phyloP scores from a whole-genome alignment of 805 yeast genomes.

The Candida khao-thaluensis region DNA sequence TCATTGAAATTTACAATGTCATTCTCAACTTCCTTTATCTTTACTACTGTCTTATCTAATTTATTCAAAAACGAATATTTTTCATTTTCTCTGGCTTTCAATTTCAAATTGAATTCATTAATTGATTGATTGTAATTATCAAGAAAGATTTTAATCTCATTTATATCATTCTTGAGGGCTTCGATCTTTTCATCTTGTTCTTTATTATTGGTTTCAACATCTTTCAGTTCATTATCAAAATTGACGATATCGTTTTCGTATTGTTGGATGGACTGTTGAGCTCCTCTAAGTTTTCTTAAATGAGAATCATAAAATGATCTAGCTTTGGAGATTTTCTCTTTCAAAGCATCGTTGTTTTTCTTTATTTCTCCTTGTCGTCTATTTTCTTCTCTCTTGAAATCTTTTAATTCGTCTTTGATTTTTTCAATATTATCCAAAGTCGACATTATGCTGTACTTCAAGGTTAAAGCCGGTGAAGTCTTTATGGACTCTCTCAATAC shows the following conservation, averaged over 20 bases:
- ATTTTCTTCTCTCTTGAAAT: constrained; percentile 38
- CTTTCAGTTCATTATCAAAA: constrained; percentile 9
- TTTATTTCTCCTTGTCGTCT: constrained; percentile 31
- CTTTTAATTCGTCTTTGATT: constrained; percentile 26
- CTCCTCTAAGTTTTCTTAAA: constrained; percentile 35
- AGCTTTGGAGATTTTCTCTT: constrained; percentile 31
- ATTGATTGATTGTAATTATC: constrained; percentile 25
- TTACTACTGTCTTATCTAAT: constrained; percentile 25
- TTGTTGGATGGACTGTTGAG: constrained; percentile 39
- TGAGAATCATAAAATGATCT: constrained; percentile 29
- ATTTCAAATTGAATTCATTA: constrained; percentile 19
- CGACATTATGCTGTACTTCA: constrained; percentile 33
- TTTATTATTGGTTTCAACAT: constrained; percentile 1
- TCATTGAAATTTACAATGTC: constrained; percentile 25
- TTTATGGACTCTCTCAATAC: constrained; percentile 26
- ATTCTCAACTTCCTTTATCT: constrained; percentile 23
- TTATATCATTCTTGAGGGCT: constrained; percentile 13
- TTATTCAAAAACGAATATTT: constrained; percentile 21
- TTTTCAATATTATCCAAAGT: constrained; percentile 27
- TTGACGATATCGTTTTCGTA: constrained; percentile 32
- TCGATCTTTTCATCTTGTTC: constrained; percentile 2
- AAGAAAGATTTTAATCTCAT: constrained; percentile 22
- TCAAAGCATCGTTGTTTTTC: constrained; percentile 32
- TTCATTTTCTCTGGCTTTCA: constrained; percentile 25
- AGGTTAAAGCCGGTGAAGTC: constrained; percentile 28